Evolutionary conservation across 78 protist genomes (phyloP).

Genomic region (Dictyostelium purpureum): DNA sequence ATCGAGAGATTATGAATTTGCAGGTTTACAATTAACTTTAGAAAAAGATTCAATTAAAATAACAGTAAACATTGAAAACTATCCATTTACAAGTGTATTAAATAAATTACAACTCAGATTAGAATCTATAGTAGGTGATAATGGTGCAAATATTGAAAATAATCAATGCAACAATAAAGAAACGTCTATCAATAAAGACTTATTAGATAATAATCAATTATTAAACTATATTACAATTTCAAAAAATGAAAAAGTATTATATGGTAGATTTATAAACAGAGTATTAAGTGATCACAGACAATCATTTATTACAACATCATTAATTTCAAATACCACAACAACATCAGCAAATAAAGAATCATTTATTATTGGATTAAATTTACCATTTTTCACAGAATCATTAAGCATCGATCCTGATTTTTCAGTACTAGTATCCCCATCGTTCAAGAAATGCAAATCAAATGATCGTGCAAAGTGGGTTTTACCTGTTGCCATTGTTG

Average conservation of each 20-base stretch:
- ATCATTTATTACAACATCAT: not conserved
- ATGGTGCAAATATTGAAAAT: not conserved
- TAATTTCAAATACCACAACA: not conserved
- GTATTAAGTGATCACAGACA: not conserved
- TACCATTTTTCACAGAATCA: not conserved
- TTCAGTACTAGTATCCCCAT: not conserved
- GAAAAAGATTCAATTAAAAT: not conserved
- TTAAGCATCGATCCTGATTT: conserved; percentile 33
- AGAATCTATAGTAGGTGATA: not conserved
- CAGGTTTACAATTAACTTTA: not conserved
- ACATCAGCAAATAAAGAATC: not conserved
- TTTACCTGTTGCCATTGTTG: not conserved
- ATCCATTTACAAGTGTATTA: not conserved
- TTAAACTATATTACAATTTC: conserved; percentile 4
- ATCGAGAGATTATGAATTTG: conserved; percentile 1
- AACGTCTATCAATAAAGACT: not conserved
- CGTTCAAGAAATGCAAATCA: not conserved
- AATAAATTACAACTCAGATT: not conserved
- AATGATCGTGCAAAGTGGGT: not conserved
- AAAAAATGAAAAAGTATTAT: conserved; percentile 7
- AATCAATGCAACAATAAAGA: not conserved
- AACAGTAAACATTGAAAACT: not conserved
- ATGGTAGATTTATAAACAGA: conserved; percentile 13
- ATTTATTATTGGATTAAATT: conserved; percentile 17
- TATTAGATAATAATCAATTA: not conserved